Evolutionary conservation across 2,329 filamentous ascomycete genomes (phyloP), one percentile per base, ranked within the genome.

Genomic region (Apiospora rasikravindrae): DNA sequence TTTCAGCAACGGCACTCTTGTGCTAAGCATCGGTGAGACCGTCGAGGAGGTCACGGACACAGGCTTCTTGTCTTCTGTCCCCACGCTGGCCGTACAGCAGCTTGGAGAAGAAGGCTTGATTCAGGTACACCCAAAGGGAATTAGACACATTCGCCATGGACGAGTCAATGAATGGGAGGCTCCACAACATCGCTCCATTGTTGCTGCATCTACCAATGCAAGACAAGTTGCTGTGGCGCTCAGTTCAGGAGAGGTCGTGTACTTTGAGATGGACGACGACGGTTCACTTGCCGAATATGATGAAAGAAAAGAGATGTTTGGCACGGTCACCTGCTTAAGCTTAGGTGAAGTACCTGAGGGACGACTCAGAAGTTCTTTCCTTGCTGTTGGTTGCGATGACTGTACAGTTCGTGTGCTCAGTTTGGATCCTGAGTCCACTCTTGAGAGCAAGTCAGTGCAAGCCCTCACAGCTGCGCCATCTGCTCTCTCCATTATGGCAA

Each of bases 381-480:
- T 98, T 70, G 97, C 97, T 61, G 96, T 99, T 64, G 97, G 97
- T 7, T 98, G 96, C 80, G 96, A 98, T 78, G 96, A 99, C 82
- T 95, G 94, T 73, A 98, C 96, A 0, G 96, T 99, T 70, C 93
- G 96, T 70, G 94, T 99, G 70, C 88, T 97, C 71, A 97, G 95
- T 78, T 85, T 98, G 42, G 94, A 97, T 78, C 94, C 95, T 0
- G 95, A 98, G 75, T 93, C 94, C 2, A 97, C 95, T 0, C 85
- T 99, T 14, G 94, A 98, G 81, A 96, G 93, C 81, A 97, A 97
- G 80, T 98, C 95, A 4, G 94, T 99, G 2, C 96, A 98, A 82
- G 96, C 95, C 22, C 84, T 98, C 74, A 97, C 95, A 3, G 95
- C 96, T 2, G 93, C 95, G 0, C 96, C 96, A 10, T 97, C 94